Evolutionary conservation across 495 filamentous ascomycete species (phyloP), one percentile per base, ranked within the genome.

Genomic region (Penicillium crystallinum): DNA sequence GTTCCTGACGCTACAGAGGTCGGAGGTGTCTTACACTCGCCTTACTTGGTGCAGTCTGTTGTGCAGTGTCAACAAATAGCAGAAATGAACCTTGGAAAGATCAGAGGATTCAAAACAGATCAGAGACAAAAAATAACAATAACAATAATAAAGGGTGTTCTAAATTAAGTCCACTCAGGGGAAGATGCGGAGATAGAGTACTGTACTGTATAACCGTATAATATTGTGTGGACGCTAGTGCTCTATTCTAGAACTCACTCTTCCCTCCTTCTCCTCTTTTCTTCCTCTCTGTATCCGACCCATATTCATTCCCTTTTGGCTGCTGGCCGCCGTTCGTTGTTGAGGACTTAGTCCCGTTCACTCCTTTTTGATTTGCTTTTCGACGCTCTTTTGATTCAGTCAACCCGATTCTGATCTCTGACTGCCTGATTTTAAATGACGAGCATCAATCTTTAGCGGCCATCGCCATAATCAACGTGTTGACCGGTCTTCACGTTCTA

Each of bases 311-410:
- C 65, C 30, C 61, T 63, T 50, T 55, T 57, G 60, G 59, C 61
- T 58, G 46, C 56, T 61, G 62, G 59, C 66, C 59, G 57, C 59
- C 69, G 58, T 53, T 72, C 66, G n/a, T 42, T 65, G 69, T 64
- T 30, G 41, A 44, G 62, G 58, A 61, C 51, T 46, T 36, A 23
- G 43, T 29, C 54, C 61, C 47, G 53, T 65, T 64, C 71, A 68
- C 56, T 74, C 71, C 23, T 68, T 73, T 37, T n/a, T 48, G 33
- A 17, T 22, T 22, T 52, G 31, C 17, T 45, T 33, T 30, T 43
- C 30, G 34, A 23, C 44, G n/a, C 46, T 33, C 6, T n/a, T 31
- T 25, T 31, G n/a, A 39, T 33, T 17, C 17, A n/a, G n/a, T n/a
- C 19, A 17, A 14, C 39, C 33, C 19, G n/a, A n/a, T 45, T 17